These are phyloP conservation scores for Pyricularia pennisetigena DNA, from an alignment of 2,329 filamentous ascomycete species.

Conservation along the genomic window DNA sequence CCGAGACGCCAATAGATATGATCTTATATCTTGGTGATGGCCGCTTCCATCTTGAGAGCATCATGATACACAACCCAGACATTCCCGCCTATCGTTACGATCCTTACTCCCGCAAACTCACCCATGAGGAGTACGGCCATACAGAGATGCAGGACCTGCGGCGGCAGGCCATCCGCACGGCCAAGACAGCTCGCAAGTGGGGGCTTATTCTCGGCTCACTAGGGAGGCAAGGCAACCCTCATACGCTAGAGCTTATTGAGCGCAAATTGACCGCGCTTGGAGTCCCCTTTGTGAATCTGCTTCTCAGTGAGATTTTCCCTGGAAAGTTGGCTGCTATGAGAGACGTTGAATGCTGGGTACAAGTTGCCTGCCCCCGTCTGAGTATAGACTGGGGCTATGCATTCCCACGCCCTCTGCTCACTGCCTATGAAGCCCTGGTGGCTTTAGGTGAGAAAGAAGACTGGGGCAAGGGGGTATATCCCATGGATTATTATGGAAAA, in stretches of 20 bases:
- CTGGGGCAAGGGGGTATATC: constrained; percentile 72
- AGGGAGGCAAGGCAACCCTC: constrained; percentile 88
- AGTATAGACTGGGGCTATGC: constrained; percentile 99
- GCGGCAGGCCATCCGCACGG: constrained; percentile 63
- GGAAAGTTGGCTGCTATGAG: constrained; percentile 88
- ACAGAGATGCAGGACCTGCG: constrained; percentile 80
- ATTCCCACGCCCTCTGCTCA: constrained; percentile 78
- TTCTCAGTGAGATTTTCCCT: constrained; percentile 93
- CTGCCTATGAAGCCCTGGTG: constrained; percentile 89
- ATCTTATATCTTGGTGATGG: constrained; percentile 88
- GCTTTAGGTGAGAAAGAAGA: constrained; percentile 72
- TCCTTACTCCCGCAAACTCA: constrained; percentile 86
- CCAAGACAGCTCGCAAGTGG: constrained; percentile 72
- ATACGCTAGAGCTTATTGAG: constrained; percentile 85
- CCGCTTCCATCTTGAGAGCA: constrained; percentile 91
- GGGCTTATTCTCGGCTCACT: constrained; percentile 89
- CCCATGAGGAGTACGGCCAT: constrained; percentile 85
- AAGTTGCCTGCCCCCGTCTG: constrained; percentile 90
- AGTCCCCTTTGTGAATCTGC: constrained; percentile 65
- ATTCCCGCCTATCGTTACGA: constrained; percentile 94
- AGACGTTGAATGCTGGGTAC: constrained; percentile 96
- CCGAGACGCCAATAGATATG: constrained; percentile 54
- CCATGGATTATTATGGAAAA: constrained; percentile 96
- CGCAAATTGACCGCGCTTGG: constrained; percentile 58
- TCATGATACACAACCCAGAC: constrained; percentile 95